These are phyloP conservation scores for Leishmania tarentolae DNA, from an alignment of 208 protist species.

Conservation along the genomic window DNA sequence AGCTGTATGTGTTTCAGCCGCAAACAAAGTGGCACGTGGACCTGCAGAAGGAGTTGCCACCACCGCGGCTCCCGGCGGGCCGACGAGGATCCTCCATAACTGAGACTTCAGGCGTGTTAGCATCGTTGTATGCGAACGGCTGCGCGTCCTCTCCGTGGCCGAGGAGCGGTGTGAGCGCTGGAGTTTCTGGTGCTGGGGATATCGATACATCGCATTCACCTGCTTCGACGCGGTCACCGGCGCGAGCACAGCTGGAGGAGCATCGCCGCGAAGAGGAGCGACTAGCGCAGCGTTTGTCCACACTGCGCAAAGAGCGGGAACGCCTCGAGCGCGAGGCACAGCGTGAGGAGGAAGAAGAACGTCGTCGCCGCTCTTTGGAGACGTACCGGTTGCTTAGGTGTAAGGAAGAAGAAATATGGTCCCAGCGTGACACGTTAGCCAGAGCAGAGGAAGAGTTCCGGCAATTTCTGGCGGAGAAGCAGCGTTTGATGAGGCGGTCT, in stretches of 20 bases:
- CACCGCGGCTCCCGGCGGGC: constrained; percentile 50
- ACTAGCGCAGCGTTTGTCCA: constrained; percentile 19
- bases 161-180: not conserved
- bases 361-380: constrained; percentile 31
- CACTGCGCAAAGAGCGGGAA: constrained; percentile 46
- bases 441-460: constrained; percentile 55
- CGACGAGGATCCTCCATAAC: constrained; percentile 19
- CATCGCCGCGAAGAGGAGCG: constrained; percentile 43
- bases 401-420: constrained; percentile 63
- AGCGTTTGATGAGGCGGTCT: constrained; percentile 20
- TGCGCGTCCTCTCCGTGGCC: not conserved
- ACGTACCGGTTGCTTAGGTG: constrained; percentile 27
- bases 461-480: constrained; percentile 40
- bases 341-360: constrained; percentile 47
- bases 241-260: constrained; percentile 45
- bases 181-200: not conserved
- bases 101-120: not conserved
- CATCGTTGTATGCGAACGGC: not conserved
- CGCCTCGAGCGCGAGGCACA: constrained; percentile 42
- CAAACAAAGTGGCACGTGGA: constrained; percentile 62
- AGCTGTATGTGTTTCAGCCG: constrained; percentile 86
- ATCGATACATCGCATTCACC: not conserved
- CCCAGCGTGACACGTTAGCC: constrained; percentile 44
- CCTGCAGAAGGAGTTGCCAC: constrained; percentile 70
- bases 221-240: constrained; percentile 15